These are phyloP conservation scores for Turritis glabra DNA, from an alignment of 345 rosid species.

Conservation along the genomic window DNA sequence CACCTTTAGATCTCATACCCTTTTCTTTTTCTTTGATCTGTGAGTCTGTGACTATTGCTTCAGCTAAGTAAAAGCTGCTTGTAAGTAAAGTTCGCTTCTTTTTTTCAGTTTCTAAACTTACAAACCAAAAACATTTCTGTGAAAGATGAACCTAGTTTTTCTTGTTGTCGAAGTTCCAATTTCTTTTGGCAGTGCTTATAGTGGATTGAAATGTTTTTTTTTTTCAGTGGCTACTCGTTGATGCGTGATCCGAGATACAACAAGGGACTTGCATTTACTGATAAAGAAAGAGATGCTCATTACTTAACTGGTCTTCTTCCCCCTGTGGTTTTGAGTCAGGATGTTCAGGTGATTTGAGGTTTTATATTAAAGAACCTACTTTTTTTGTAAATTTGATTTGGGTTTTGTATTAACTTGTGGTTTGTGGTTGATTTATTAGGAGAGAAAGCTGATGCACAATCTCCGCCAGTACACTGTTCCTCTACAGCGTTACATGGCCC, in stretches of 20 bases:
- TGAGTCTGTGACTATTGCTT: neutral
- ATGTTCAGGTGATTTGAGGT: slow-evolving; percentile 63
- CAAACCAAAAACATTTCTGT: neutral
- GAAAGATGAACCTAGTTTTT: neutral
- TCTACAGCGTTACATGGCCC: slow-evolving; percentile 81
- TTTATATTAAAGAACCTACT: neutral
- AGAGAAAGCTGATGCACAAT: slow-evolving; percentile 75
- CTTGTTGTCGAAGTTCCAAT: neutral
- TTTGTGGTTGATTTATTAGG: slow-evolving; percentile 42
- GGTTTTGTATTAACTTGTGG: neutral
- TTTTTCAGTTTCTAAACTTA: neutral
- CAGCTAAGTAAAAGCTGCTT: neutral
- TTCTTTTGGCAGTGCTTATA: slow-evolving; percentile 6
- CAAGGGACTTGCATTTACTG: slow-evolving; percentile 89
- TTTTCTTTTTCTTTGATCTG: neutral
- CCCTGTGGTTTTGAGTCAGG: slow-evolving; percentile 65
- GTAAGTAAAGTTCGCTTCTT: neutral
- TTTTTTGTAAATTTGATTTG: neutral
- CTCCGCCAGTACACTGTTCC: slow-evolving; percentile 91
- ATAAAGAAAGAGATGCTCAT: slow-evolving; percentile 91
- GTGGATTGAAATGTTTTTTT: slow-evolving; percentile 12
- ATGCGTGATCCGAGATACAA: slow-evolving; percentile 93
- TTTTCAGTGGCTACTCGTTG: slow-evolving; percentile 74
- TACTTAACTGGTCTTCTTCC: slow-evolving; percentile 96
- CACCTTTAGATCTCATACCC: neutral